These are phyloP conservation scores for Emiliania huxleyi DNA, from an alignment of 78 protist species.

Conservation along the genomic window DNA sequence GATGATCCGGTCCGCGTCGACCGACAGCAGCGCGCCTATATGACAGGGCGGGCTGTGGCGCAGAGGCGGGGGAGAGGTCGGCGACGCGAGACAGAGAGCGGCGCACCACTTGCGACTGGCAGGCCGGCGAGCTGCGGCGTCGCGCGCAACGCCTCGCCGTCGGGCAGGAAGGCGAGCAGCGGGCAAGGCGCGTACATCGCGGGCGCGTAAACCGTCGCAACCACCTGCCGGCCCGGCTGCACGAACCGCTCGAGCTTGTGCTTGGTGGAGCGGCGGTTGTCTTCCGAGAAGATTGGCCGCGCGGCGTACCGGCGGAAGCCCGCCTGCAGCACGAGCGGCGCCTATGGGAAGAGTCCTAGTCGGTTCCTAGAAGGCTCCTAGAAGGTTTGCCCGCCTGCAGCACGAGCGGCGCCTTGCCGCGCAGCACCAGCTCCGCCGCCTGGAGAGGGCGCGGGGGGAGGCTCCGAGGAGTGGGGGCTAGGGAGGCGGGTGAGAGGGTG, in stretches of 20 bases:
- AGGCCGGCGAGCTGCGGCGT: neutral
- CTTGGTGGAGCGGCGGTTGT: conserved; percentile 65
- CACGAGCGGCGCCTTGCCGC: conserved; percentile 26
- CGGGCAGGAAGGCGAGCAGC: conserved; percentile 61
- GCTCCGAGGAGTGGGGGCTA: no score
- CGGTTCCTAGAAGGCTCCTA: no score
- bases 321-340: conserved; percentile 44
- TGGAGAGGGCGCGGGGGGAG: no score
- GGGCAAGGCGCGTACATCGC: conserved; percentile 76
- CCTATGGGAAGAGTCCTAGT: no score
- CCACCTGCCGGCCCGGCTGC: conserved; percentile 49
- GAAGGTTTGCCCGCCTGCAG: conserved; percentile 70
- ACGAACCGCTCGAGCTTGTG: conserved; percentile 76
- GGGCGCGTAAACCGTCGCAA: conserved; percentile 85
- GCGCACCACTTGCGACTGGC: conserved; percentile 76
- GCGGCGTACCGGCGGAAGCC: conserved; percentile 72
- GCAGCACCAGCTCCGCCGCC: neutral
- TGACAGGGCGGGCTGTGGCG: no score
- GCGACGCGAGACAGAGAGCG: conserved; percentile 22
- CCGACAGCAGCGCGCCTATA: conserved; percentile 58
- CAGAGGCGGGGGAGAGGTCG: no score
- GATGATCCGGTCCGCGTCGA: conserved; percentile 88
- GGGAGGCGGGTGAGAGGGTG: no score
- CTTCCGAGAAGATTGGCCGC: conserved; percentile 73
- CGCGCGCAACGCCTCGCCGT: neutral